Conservation (phyloP, 2,329 filamentous ascomycete genomes). For the Ophiostoma fasciatum region DNA sequence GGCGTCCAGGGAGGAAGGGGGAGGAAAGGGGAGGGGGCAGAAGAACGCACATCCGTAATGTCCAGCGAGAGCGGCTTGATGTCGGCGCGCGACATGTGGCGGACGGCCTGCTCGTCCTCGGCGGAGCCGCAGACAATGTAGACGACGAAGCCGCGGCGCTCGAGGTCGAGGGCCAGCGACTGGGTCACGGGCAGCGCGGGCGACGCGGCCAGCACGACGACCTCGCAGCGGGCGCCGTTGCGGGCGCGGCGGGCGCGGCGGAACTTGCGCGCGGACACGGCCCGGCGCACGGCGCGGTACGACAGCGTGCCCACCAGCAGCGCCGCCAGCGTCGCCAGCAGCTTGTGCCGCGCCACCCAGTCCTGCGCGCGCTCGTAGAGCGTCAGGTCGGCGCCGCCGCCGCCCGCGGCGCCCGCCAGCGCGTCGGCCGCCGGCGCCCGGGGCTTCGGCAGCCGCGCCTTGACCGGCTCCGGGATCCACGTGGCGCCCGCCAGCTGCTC, state of each 20-base stretch:
- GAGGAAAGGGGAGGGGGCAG: not conserved
- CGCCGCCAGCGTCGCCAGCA: slow-evolving; percentile 56
- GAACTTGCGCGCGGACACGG: slow-evolving; percentile 45
- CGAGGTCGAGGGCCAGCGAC: slow-evolving; percentile 72
- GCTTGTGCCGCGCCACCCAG: slow-evolving; percentile 61
- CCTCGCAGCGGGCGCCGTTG: slow-evolving; percentile 77
- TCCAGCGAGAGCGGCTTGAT: slow-evolving; percentile 73
- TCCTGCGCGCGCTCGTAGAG: slow-evolving; percentile 41
- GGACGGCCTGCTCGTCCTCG: slow-evolving; percentile 70
- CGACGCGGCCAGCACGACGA: slow-evolving; percentile 77
- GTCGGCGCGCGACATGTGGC: slow-evolving; percentile 62
- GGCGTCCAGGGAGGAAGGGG: not conserved
- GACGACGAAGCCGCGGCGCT: slow-evolving; percentile 83
- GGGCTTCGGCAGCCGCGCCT: slow-evolving; percentile 40
- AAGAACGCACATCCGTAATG: slow-evolving; percentile 53
- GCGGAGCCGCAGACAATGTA: slow-evolving; percentile 76
- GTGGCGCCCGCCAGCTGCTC: slow-evolving; percentile 49
- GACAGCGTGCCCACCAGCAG: slow-evolving; percentile 53
- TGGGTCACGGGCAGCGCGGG: slow-evolving; percentile 71
- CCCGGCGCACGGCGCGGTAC: slow-evolving; percentile 35
- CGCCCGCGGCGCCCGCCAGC: too few species aligned
- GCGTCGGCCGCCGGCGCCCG: slow-evolving; percentile 20
- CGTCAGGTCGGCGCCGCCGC: slow-evolving; percentile 16
- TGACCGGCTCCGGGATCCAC: slow-evolving; percentile 60
- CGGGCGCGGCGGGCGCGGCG: slow-evolving; percentile 64